These are phyloP conservation scores for bread wheat (Triticum aestivum) DNA, from an alignment of 176 grass and related monocot genomes.

Conservation along the genomic window IWGSC_CS_RefSeq_v2.1 NC_057808.1:501077605-501078104, in stretches of 20 bases:
- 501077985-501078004: slow-evolving; percentile 98
- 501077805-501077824: slow-evolving; percentile 93
- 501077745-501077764: slow-evolving; percentile 77
- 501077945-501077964: slow-evolving; percentile 36
- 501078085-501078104: slow-evolving; percentile 93
- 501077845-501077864: slow-evolving; percentile 99
- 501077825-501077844: slow-evolving; percentile 99
- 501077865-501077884: slow-evolving; percentile 82
- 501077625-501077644: slow-evolving; percentile 99
- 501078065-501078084: slow-evolving; percentile 22
- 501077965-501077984: slow-evolving; percentile 99
- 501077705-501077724: neutral
- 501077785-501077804: slow-evolving; percentile 85
- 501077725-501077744: neutral
- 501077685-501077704: slow-evolving; percentile 15
- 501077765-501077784: slow-evolving; percentile 94
- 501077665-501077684: neutral
- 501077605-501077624: slow-evolving; percentile 71
- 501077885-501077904: neutral
- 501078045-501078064: neutral
- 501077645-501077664: slow-evolving; percentile 94
- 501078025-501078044: slow-evolving; percentile 11
- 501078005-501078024: slow-evolving; percentile 98
- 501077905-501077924: slow-evolving; percentile 3
- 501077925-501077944: neutral